Evolutionary conservation across 129 eudicot genomes (phyloP), one percentile per base, ranked within the genome.

Genomic region (Cynara cardunculus): DNA sequence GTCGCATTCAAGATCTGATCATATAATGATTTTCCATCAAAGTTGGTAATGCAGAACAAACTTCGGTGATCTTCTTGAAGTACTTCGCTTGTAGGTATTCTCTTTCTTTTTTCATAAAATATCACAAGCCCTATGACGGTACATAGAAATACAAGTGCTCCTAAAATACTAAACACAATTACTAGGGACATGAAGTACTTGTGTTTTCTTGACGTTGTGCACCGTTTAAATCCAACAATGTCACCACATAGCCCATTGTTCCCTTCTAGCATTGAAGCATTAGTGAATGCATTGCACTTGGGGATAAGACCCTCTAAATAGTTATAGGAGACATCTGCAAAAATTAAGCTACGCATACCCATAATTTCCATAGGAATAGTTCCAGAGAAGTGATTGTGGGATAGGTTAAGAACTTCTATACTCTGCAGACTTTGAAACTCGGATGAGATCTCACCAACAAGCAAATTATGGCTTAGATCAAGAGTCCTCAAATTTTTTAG

Each of bases 181-280:
- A 4, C 65, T 16, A 53, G 1, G 24, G 10, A 56, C 24, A 1
- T 7, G 9, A 56, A 5, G 9, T 56, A 0, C 0, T 56, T 56
- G 8, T n/a, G 24, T 18, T n/a, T 18, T 5, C 6, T 5, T 5
- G 2, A 18, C 8, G 0, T n/a, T 72, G 21, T 37, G 41, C 84
- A 81, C 7, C n/a, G 70, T 35, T 56, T 9, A 35, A 86, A 64
- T 25, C 87, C 87, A 7, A 1, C 72, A 32, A 74, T 28, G 25
- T 83, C 71, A 22, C 86, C 86, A 25, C 89, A 82, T 71, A 86
- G 75, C 4, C 31, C 81, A 41, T 78, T 76, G 53, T 86, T 86
- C 35, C 81, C 84, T 73, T 81, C 34, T n/a, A 74, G 65, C 65
- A 56, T 73, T 2, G 87, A 9, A 37, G 78, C 69, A 70, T 82